Evolutionary conservation across 345 rosid genomes (phyloP), one percentile per base, ranked within the genome.

Genomic region (Nasturtium officinale): DNA sequence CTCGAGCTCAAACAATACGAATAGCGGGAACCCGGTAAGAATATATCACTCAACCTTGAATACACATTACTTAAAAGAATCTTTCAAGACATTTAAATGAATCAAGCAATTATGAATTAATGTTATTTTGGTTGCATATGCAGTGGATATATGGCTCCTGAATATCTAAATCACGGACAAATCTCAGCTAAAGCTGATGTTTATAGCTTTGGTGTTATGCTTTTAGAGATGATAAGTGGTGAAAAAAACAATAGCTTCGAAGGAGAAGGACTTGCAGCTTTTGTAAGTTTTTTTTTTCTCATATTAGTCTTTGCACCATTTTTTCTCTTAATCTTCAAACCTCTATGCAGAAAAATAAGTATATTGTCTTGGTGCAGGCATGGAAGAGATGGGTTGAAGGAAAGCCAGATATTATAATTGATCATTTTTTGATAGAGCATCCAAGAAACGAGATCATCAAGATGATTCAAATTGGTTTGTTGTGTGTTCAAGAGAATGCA

Each of bases 81-180:
- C 6, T 28, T 52, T 9, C 5, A 17, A 17, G 52, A 72, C 43
- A 51, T 38, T 21, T n/a, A 9, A 30, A 37, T 66, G 43, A 29
- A 65, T 35, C 28, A 2, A 2, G 3, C 13, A 25, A 29, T 35
- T 16, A 17, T 46, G 15, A 32, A 42, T 30, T 16, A 43, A 29
- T 56, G 16, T 6, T 25, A 26, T 25, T 43, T 51, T 37, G 13
- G 7, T 35, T 56, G 59, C n/a, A 10, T 70, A 17, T 74, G 68
- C 28, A 84, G 86, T 48, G 87, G 90, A n/a, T 84, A 83, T 40
- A 86, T 84, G 84, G 88, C 85, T 62, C 86, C 83, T 0, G 88
- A 84, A 51, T 84, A 84, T 17, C 32, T 38, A 3, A 71, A 62
- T 57, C 69, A 70, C 0, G 87, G 85, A 3, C 75, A 61, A 8